Conservation (phyloP, 106 monocot genomes). For the Gastrodia elata region DNA sequence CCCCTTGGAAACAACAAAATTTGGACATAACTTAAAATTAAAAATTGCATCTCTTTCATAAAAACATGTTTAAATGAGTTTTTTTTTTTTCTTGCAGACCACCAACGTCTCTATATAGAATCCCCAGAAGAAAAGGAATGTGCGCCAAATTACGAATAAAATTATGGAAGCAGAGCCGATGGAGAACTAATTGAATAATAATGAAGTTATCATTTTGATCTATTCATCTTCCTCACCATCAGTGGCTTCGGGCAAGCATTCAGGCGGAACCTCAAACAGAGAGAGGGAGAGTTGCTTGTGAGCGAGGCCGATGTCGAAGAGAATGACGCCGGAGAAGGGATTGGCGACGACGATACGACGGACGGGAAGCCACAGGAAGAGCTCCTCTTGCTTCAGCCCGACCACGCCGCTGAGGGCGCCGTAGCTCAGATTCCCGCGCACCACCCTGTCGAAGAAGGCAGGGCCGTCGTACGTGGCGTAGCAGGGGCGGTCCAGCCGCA, state of each 20-base stretch:
- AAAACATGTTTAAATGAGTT: neutral
- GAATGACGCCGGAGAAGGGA: conserved; percentile 46
- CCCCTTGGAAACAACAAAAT: neutral
- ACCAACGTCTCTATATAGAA: neutral
- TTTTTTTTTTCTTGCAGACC: neutral
- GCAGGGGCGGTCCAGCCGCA: conserved; percentile 44
- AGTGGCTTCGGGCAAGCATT: conserved; percentile 25
- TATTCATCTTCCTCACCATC: conserved; percentile 3
- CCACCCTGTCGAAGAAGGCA: conserved; percentile 51
- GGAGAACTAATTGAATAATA: neutral
- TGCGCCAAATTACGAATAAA: neutral
- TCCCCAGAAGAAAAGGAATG: neutral
- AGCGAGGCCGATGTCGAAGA: conserved; percentile 73
- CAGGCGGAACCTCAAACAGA: conserved; percentile 72
- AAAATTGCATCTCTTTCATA: neutral
- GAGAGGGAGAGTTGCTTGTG: conserved; percentile 62
- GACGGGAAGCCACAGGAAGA: conserved; percentile 87
- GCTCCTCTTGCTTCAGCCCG: conserved; percentile 80
- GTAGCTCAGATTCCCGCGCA: conserved; percentile 71
- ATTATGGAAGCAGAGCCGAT: neutral
- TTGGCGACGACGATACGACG: conserved; percentile 48
- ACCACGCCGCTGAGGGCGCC: conserved; percentile 55
- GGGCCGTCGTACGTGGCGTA: conserved; percentile 54
- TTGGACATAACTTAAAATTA: neutral
- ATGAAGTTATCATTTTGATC: too few relatives aligned